Evolutionary conservation across 352 stramenopile species (phyloP), one percentile per base, ranked within the genome.

Genomic region (Phytophthora tentaculata): DNA sequence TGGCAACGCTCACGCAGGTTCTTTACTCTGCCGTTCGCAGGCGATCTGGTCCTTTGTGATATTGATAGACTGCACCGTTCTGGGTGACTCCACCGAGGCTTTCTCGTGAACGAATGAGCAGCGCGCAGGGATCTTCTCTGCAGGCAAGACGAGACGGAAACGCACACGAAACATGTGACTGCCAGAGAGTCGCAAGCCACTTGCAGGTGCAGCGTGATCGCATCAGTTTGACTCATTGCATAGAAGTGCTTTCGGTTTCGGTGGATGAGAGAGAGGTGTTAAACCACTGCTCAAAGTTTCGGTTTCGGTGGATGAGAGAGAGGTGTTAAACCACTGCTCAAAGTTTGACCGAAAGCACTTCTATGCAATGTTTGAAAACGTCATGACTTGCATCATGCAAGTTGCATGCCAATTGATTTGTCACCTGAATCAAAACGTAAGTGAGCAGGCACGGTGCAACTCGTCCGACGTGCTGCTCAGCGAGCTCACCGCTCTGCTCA

Each of bases 21-120:
- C 65, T 73, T 69, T 69, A 68, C 65, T 62, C 47, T 43, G 14
- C 39, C 52, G 19, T 54, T 64, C 65, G 65, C 65, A 69, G 57
- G 52, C 48, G 65, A 67, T 55, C 61, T 67, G 67, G 51, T 64
- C 49, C 52, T 44, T 55, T n/a, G n/a, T n/a, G n/a, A n/a, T n/a
- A n/a, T n/a, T n/a, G n/a, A n/a, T n/a, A n/a, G n/a, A n/a, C n/a
- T n/a, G n/a, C n/a, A n/a, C n/a, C n/a, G n/a, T n/a, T n/a, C n/a
- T n/a, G 39, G 50, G 47, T 61, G 60, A 67, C 50, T 53, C 39
- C 39, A 47, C 39, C n/a, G 24, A 51, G 43, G 45, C 50, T 56
- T 64, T 43, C 20, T 59, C 28, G 43, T 12, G 16, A 47, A 44
- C 48, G 12, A 17, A 41, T 62, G 60, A 70, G 61, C 67, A 73